Evolutionary conservation across 2,329 filamentous ascomycete species (phyloP), one percentile per base, ranked within the genome.

Genomic region (Colletotrichum euphorbiae): DNA sequence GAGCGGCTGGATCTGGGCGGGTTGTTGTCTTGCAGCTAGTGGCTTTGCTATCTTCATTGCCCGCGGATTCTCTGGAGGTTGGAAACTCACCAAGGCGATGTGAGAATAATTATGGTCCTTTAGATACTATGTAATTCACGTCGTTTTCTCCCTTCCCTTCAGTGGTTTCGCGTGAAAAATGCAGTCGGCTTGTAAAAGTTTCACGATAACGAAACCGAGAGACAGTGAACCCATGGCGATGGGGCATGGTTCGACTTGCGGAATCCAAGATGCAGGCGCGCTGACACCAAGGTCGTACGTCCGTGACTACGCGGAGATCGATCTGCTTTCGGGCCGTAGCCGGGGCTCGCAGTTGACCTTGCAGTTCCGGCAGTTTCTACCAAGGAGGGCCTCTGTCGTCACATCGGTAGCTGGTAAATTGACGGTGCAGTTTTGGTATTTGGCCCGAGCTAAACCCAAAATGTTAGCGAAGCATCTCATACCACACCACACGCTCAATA

Each of bases 1-100:
- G 45, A 67, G 67, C 28, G 67, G 63, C 8, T 70, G 67, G 67
- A 67, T 62, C 42, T 70, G 67, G 67, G 51, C 63, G 6, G 67
- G 67, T 3, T 67, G 63, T 17, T 63, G 57, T 40, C 58, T 70
- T n/a, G 63, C 58, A 3, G 58, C 58, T 12, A 67, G 67, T 15
- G 59, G 54, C 1, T 5, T 52, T 2, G 58, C 63, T 6, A 55
- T 70, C 15, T 43, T 40, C 40, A 15, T 33, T 12, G 55, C 67
- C 24, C 31, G 63, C 6, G 63, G 67, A 2, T 46, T 70, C 19
- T 52, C 54, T 2, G 58, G 59, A 3, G 63, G 67, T 11, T 70
- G 67, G 67, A 67, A 67, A 43, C 33, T 46, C 15, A 57, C 62
- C 28, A 50, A 62, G 43, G 42, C 48, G 33, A 43, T 62, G 5